phyloP scores from a whole-genome alignment of 2,329 filamentous ascomycete species.

The Polychaeton citri region DNA sequence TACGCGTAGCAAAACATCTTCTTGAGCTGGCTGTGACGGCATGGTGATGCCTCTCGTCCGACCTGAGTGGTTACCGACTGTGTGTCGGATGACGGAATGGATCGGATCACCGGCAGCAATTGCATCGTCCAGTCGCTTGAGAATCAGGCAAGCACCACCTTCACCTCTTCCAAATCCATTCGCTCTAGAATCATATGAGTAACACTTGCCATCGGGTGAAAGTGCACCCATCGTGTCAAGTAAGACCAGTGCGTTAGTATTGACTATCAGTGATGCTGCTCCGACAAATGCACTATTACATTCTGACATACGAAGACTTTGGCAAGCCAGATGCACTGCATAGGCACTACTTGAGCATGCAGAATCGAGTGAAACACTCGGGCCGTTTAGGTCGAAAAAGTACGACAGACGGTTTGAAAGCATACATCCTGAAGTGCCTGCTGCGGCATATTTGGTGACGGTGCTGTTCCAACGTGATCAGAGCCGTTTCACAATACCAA shows the following conservation, averaged over 20 bases:
- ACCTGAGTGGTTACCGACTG: conserved; percentile 26
- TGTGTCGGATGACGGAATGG: conserved; percentile 25
- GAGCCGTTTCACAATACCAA: too few species aligned
- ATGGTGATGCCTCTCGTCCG: conserved; percentile 26
- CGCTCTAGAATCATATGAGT: conserved; percentile 24
- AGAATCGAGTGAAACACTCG: conserved; percentile 24
- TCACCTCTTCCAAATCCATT: conserved; percentile 42
- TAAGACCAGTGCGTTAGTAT: conserved; percentile 10
- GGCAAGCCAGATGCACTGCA: conserved; percentile 21
- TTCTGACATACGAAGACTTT: conserved; percentile 18
- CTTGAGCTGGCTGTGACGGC: conserved; percentile 25
- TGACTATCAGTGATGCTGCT: conserved; percentile 16
- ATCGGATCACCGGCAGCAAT: conserved; percentile 8
- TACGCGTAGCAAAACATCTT: conserved; percentile 20
- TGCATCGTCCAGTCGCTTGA: conserved; percentile 16
- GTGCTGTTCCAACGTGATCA: too few species aligned
- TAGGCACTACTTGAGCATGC: conserved; percentile 32
- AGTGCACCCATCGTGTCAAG: conserved; percentile 17
- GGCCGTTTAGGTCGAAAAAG: conserved; percentile 12
- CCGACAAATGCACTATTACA: conserved; percentile 8
- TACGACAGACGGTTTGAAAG: conserved; percentile 13
- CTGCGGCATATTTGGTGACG: too few species aligned
- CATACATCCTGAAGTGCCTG: too few species aligned
- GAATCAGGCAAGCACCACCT: conserved; percentile 35
- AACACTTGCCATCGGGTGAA: conserved; percentile 16